Base-by-base conservation (phyloP, 129 eudicot species). In the Centrapalus pauciflorus region DNA sequence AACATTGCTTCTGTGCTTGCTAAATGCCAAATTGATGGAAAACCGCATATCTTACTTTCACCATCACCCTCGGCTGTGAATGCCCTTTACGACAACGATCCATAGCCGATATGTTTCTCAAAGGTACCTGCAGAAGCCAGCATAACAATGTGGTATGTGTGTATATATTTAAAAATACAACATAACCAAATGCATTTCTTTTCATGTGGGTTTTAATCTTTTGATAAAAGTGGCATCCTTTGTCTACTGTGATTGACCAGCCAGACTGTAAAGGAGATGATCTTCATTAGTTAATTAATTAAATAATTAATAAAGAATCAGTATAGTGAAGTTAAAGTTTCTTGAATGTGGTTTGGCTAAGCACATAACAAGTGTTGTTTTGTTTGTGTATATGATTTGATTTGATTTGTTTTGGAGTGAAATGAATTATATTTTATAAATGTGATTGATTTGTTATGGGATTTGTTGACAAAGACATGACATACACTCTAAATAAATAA, bases 11-110 rank as follows among this genome's bases (percentile, higher is more conserved):
- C 78, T 16, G 21, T 72, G 59, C 73, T 84, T 20, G 60, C 84
- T 55, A 88, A 84, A 71, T 71, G 76, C 76, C 81, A 50, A 64
- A 34, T 5, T n/a, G 55, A 73, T 69, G 89, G 89, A 61, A 75
- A 74, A 68, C 84, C 79, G 8, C 48, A 70, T 19, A 61, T 84
- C 24, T 67, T 73, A 64, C 32, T 84, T 37, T 58, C 65, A 28
- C 12, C 65, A 28, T 14, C 73, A 1, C 29, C 73, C 1, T 16
- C 71, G 33, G 59, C 61, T 63, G 60, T 45, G 11, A 35, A 26
- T 76, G 38, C 61, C 62, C 84, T 72, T 4, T 88, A 88, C 29
- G 96, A 88, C 49, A 57, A 80, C 63, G 93, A 88, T 30, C 96
- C 96, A 40, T 88, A 76, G 79, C 48, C 61, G 19, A 56, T 12